These are phyloP conservation scores for Salvia rosmarinus DNA, from an alignment of 257 asterid genomes.

Conservation along the genomic window DNA sequence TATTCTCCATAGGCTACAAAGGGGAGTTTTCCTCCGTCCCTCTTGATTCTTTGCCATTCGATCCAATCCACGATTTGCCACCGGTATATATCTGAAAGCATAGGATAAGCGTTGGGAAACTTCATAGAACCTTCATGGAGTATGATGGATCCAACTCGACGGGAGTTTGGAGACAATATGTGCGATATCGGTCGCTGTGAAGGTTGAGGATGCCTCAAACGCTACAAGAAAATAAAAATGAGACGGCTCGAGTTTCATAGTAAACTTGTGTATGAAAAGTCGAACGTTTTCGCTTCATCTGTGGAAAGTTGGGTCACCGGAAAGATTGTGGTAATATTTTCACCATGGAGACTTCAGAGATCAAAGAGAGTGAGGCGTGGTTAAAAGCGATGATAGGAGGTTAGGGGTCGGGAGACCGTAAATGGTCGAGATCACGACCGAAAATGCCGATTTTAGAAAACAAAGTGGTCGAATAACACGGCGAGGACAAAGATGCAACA, in stretches of 20 bases:
- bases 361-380: background rate
- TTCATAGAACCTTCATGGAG: background rate
- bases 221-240: background rate
- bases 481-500: too few relatives aligned
- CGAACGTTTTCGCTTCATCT: background rate
- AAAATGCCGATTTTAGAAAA: too few relatives aligned
- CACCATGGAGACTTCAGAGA: too few relatives aligned
- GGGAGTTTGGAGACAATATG: background rate
- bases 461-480: too few relatives aligned
- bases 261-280: background rate
- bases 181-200: background rate
- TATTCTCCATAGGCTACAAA: background rate
- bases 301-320: background rate
- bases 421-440: background rate
- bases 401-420: fast-evolving
- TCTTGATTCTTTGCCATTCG: background rate
- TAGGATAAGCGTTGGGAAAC: background rate
- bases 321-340: background rate
- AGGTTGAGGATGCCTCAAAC: background rate
- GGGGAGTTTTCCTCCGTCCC: background rate
- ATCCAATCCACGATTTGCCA: background rate
- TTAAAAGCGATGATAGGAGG: background rate
- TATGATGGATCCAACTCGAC: background rate
- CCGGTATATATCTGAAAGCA: too few relatives aligned
- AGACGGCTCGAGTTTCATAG: background rate